Base-by-base conservation (phyloP, 768 basidiomycete genomes). In the Lentinus tigrinus region DNA sequence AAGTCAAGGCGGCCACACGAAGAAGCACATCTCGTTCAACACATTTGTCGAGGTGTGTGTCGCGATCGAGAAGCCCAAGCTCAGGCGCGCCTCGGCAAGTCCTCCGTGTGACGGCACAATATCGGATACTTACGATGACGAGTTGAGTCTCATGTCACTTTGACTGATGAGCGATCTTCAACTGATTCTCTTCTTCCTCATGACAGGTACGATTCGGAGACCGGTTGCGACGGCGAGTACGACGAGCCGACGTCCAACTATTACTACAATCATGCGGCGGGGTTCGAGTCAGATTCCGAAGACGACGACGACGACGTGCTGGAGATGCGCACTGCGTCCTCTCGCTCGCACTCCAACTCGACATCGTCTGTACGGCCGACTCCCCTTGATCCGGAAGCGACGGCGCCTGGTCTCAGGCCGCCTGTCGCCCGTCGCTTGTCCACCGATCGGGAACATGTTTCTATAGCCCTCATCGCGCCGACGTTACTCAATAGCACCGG, bases 31-130 rank as follows among this genome's bases (percentile, higher is more conserved):
- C 76, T 89, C 83, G 65, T 98, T 98, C 81, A 98, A 98, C 73
- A 96, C 95, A 0, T 97, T 95, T 69, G 96, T 99, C 37, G 91
- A 97, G 71, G 96, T 98, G 71, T 94, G 85, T 69, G 96, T 99
- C 57, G 88, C 91, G 42, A 91, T 93, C 69, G 91, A 93, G 68
- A 87, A 87, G 65, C 91, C 90, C 0, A 75, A 77, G 56, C 68
- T 66, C 59, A 73, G 69, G 60, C 69, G 60, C 64, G 63, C 60
- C 34, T 60, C 64, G 28, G 50, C 63, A 46, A 46, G 58, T 47
- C 47, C 46, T 60, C 49, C 51, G 16, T 61, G 63, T 28, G 52
- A 47, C 28, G 56, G 62, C 4, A 60, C 62, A 44, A 65, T 46
- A 47, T 62, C 60, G 8, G 72, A 69, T 53, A 57, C 74, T 63